phyloP scores from a whole-genome alignment of 225 moss, liverwort and hornwort genomes.

The Straminergon stramineum region DNA sequence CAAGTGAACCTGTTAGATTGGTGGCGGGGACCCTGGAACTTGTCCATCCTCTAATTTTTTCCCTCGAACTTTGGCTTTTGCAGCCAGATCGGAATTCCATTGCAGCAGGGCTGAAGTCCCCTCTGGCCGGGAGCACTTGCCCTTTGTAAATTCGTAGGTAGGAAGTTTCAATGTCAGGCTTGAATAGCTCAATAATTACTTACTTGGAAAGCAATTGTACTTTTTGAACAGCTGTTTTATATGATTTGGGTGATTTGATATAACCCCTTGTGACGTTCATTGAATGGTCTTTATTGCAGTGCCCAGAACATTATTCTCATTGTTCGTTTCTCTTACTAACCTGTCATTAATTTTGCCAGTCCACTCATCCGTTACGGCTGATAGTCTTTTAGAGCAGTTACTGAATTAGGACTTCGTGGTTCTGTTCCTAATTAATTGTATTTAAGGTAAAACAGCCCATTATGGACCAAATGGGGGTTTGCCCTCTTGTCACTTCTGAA shows the following conservation, averaged over 20 bases:
- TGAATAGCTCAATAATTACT: conserved; percentile 15
- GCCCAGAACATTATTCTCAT: background rate
- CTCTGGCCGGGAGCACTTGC: conserved; percentile 2
- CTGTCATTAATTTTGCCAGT: background rate
- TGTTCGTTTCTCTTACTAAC: background rate
- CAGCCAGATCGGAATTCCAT: conserved; percentile 1
- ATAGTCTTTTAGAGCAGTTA: background rate
- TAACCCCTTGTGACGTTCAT: background rate
- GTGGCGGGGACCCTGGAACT: background rate
- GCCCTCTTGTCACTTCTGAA: no score
- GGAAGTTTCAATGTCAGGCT: conserved; percentile 8
- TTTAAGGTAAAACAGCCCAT: no score
- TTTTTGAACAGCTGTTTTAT: conserved; percentile 26
- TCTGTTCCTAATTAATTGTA: background rate
- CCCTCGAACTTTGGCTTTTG: background rate
- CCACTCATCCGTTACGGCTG: background rate
- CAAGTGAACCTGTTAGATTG: background rate
- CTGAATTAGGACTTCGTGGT: no score
- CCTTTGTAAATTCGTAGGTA: conserved; percentile 40
- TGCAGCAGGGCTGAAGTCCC: conserved; percentile 10
- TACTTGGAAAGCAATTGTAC: conserved; percentile 26
- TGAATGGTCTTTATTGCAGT: background rate
- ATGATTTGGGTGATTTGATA: conserved; percentile 2
- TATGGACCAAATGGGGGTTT: no score
- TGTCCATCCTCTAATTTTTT: background rate